These are phyloP conservation scores for Lycium ferocissimum DNA, from an alignment of 257 asterid species.

Conservation along the genomic window DNA sequence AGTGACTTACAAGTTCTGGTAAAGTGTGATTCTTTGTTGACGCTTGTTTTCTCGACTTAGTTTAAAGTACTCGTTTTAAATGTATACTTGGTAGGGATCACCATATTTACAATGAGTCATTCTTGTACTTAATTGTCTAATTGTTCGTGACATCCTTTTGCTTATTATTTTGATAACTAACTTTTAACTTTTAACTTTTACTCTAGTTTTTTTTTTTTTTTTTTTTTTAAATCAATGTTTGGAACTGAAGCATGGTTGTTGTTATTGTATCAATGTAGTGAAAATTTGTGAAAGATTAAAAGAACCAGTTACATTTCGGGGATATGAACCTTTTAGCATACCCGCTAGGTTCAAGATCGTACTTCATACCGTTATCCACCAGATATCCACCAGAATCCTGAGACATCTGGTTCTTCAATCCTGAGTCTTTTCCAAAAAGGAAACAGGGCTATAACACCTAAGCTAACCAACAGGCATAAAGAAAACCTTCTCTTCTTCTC, in stretches of 20 bases:
- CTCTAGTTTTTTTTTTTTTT: not conserved
- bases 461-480: not conserved
- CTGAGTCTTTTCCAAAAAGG: not conserved
- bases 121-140: not conserved
- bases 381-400: not conserved
- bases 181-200: not conserved
- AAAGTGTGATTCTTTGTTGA: not conserved
- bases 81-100: not conserved
- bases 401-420: slow-evolving; percentile 12
- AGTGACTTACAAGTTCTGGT: slow-evolving; percentile 40
- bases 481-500: not conserved
- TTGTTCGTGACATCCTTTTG: not conserved
- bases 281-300: not conserved
- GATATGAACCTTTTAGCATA: not conserved
- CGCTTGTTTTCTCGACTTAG: not conserved
- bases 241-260: too few relatives aligned
- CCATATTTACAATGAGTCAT: not conserved
- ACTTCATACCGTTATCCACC: not conserved
- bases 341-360: slow-evolving; percentile 3
- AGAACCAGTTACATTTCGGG: slow-evolving; percentile 15
- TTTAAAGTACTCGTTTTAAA: not conserved
- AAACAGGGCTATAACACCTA: not conserved
- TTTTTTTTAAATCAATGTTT: not conserved
- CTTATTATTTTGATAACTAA: slow-evolving; percentile 11
- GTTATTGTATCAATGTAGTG: not conserved